Conservation (phyloP, 768 basidiomycete genomes). For the Floccularia luteovirens region DNA sequence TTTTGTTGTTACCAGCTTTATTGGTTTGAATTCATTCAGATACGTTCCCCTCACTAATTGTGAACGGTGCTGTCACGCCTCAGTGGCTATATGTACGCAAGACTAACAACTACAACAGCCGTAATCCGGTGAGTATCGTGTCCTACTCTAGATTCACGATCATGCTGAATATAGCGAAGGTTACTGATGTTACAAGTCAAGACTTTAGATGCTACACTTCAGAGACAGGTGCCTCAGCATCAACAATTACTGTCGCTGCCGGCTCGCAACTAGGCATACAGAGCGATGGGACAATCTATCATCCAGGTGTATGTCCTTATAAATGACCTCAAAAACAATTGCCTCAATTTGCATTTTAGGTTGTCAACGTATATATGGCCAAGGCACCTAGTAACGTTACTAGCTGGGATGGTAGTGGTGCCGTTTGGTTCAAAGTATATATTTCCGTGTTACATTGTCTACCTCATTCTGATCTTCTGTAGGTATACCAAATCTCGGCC, state of each 20-base stretch:
- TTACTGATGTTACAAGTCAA: slow-evolving; percentile 36
- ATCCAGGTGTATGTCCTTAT: slow-evolving; percentile 30
- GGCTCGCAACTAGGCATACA: slow-evolving; percentile 35
- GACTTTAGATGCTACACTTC: slow-evolving; percentile 43
- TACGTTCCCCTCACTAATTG: slow-evolving; percentile 36
- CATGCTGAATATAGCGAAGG: slow-evolving; percentile 12
- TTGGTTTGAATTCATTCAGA: slow-evolving; percentile 15
- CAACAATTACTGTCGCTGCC: slow-evolving; percentile 36
- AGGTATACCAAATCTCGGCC: slow-evolving; percentile 35
- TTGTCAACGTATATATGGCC: slow-evolving; percentile 35
- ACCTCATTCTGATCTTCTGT: no score
- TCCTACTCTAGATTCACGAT: neutral
- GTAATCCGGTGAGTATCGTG: slow-evolving; percentile 21
- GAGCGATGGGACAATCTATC: slow-evolving; percentile 34
- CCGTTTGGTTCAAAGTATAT: slow-evolving; percentile 35
- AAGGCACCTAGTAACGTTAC: slow-evolving; percentile 34
- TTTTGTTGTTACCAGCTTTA: neutral
- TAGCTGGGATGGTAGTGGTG: slow-evolving; percentile 30
- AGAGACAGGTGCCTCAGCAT: slow-evolving; percentile 26
- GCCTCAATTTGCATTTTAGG: slow-evolving; percentile 13
- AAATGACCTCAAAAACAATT: neutral
- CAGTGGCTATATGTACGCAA: slow-evolving; percentile 33
- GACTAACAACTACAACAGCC: slow-evolving; percentile 38
- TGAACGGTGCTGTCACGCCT: slow-evolving; percentile 26
- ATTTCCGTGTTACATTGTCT: no score